Percentiles rank a stretch among this genome's conserved stretches.
Conservation (phyloP, 75 land plant genomes). For the Picea glauca region DNA sequence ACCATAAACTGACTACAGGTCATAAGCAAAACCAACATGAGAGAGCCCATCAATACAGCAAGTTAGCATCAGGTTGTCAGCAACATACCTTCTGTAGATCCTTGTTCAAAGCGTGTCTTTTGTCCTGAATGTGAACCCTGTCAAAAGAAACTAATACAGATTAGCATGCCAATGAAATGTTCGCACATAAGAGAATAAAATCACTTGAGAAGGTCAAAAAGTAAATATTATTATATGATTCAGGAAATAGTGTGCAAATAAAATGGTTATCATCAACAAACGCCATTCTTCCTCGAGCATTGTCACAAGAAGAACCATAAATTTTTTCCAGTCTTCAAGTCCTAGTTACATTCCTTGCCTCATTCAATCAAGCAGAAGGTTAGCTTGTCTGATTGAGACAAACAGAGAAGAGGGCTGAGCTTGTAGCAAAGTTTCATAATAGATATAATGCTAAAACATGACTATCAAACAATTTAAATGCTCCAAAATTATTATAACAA, state of each 20-base stretch:
- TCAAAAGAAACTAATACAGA: not conserved
- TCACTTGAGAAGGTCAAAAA: not conserved
- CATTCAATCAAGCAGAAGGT: not conserved
- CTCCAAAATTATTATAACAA: no score
- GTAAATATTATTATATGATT: not conserved
- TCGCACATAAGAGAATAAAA: not conserved
- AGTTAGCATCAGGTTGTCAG: not conserved
- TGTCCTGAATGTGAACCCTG: constrained; percentile 14
- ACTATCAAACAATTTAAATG: no score
- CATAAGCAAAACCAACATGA: no score
- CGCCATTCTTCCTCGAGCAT: not conserved
- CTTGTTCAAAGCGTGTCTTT: constrained; percentile 27
- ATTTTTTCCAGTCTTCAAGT: not conserved
- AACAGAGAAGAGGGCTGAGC: not conserved
- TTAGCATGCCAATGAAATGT: not conserved
- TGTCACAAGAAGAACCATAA: not conserved
- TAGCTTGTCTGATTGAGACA: not conserved
- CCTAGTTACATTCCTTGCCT: not conserved
- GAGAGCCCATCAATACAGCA: not conserved
- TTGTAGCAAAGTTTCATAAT: not conserved
- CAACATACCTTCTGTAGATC: constrained; percentile 19
- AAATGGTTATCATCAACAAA: not conserved
- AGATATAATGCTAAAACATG: no score
- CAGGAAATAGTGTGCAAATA: not conserved
- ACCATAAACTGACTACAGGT: no score